phyloP scores from a whole-genome alignment of 2,329 filamentous ascomycete genomes.

The Gyromitra esculenta region DNA sequence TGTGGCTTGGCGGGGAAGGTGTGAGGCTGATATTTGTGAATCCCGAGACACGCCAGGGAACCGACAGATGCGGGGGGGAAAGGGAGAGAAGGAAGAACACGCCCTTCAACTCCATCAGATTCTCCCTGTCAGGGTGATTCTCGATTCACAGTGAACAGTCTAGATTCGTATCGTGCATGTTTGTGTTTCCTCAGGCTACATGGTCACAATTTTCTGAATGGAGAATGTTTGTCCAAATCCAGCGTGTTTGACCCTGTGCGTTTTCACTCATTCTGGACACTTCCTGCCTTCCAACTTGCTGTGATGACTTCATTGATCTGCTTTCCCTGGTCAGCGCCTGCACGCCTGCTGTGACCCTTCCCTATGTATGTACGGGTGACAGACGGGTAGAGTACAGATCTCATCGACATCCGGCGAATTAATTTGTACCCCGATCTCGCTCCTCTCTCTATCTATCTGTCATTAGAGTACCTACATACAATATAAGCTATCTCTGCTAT shows the following conservation, averaged over 20 bases:
- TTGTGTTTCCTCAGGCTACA: conserved; percentile 40
- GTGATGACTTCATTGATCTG: conserved; percentile 51
- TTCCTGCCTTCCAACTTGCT: conserved; percentile 1
- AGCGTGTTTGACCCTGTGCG: conserved; percentile 5
- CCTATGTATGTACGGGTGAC: conserved; percentile 19
- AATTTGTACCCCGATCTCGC: conserved; percentile 18
- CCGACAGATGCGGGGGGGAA: conserved; percentile 26
- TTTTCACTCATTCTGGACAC: conserved; percentile 31
- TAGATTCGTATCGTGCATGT: conserved; percentile 25
- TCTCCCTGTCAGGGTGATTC: conserved; percentile 22
- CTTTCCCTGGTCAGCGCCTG: conserved; percentile 4
- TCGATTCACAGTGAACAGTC: conserved; percentile 38
- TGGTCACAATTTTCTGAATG: conserved; percentile 15
- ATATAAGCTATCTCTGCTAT: neutral
- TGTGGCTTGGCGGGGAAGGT: conserved; percentile 43
- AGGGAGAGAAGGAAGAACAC: conserved; percentile 8
- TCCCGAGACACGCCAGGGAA: conserved; percentile 35
- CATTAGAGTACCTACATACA: neutral
- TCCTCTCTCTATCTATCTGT: neutral
- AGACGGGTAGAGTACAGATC: conserved; percentile 47
- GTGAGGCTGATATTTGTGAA: conserved; percentile 43
- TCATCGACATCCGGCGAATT: conserved; percentile 47
- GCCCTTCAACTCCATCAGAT: conserved; percentile 16
- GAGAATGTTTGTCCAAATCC: conserved; percentile 16
- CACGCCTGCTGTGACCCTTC: conserved; percentile 31